Evolutionary conservation across 208 protist species (phyloP).

Genomic region (Crithidia expoeki): DNA sequence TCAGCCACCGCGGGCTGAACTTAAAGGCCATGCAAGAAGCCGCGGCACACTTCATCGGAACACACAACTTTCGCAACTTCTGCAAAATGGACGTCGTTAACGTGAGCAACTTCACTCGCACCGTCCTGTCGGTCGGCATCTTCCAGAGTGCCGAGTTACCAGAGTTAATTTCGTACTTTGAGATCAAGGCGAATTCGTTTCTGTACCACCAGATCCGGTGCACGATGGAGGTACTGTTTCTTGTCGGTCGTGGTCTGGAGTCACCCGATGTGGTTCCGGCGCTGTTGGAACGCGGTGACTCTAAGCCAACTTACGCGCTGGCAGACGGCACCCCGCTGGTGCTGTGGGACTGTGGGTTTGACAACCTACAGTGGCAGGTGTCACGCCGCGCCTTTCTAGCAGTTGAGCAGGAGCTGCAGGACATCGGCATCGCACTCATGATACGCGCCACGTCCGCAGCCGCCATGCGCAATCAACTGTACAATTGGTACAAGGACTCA

Average conservation of each 20-base stretch:
- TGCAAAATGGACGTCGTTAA: slow-evolving; percentile 96
- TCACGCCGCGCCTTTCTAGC: slow-evolving; percentile 54
- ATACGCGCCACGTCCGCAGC: slow-evolving; percentile 54
- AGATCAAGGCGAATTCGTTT: slow-evolving; percentile 94
- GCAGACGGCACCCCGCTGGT: slow-evolving; percentile 82
- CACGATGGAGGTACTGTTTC: slow-evolving; percentile 94
- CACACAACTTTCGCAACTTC: slow-evolving; percentile 98
- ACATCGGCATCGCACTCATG: slow-evolving; percentile 75
- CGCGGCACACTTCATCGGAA: slow-evolving; percentile 82
- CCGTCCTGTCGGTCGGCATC: slow-evolving; percentile 69
- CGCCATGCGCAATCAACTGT: slow-evolving; percentile 74
- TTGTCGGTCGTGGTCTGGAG: slow-evolving; percentile 84
- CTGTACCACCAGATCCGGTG: slow-evolving; percentile 97
- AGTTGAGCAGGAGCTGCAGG: slow-evolving; percentile 69
- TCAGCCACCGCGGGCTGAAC: slow-evolving; percentile 81
- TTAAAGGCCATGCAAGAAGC: slow-evolving; percentile 92
- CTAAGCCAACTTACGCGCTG: slow-evolving; percentile 78
- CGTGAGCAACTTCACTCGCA: slow-evolving; percentile 90
- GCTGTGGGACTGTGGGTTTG: slow-evolving; percentile 85
- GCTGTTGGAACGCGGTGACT: slow-evolving; percentile 71
- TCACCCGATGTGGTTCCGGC: slow-evolving; percentile 52
- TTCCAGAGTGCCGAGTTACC: slow-evolving; percentile 55
- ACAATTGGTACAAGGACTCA: slow-evolving; percentile 58
- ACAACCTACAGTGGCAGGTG: slow-evolving; percentile 61
- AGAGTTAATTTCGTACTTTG: slow-evolving; percentile 84